Percentiles rank a stretch among this genome's conserved stretches.
phyloP scores from a whole-genome alignment of 768 basidiomycete species.

The Suillus clintonianus region DNA sequence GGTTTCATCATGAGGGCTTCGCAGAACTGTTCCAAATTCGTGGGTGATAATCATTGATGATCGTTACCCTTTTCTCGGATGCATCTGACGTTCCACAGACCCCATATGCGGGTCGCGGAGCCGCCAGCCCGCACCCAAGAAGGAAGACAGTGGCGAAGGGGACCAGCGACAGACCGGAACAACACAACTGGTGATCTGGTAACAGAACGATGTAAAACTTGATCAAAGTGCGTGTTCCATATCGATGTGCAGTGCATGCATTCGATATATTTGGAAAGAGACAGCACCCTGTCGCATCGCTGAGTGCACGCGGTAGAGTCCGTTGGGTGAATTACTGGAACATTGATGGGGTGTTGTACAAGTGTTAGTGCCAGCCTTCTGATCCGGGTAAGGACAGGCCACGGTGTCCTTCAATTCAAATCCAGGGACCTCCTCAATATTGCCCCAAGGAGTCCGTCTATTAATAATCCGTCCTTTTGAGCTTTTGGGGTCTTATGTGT shows the following conservation, averaged over 20 bases:
- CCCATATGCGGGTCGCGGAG: constrained; percentile 22
- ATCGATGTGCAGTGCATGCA: background rate
- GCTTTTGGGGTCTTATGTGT: background rate
- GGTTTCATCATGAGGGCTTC: background rate
- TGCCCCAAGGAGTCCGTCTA: background rate
- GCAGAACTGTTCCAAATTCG: background rate
- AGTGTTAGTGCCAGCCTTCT: background rate
- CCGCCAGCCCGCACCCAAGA: constrained; percentile 25
- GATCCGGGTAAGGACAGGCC: background rate
- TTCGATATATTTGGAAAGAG: background rate
- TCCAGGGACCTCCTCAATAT: background rate
- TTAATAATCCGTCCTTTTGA: background rate
- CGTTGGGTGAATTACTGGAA: background rate
- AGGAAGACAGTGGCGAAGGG: constrained; percentile 21
- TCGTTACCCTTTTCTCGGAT: constrained; percentile 1
- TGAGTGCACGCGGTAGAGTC: background rate
- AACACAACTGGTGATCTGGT: constrained; percentile 21
- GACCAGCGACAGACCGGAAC: constrained; percentile 26
- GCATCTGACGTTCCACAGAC: constrained; percentile 7
- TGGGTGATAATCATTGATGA: background rate
- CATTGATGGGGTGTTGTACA: background rate
- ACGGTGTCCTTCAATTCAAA: background rate
- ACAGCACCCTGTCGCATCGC: background rate
- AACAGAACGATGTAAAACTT: constrained; percentile 13
- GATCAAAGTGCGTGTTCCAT: constrained; percentile 11